Evolutionary conservation across 106 monocot species (phyloP), one percentile per base, ranked within the genome.

Genomic region (Xerophyta viscosa): DNA sequence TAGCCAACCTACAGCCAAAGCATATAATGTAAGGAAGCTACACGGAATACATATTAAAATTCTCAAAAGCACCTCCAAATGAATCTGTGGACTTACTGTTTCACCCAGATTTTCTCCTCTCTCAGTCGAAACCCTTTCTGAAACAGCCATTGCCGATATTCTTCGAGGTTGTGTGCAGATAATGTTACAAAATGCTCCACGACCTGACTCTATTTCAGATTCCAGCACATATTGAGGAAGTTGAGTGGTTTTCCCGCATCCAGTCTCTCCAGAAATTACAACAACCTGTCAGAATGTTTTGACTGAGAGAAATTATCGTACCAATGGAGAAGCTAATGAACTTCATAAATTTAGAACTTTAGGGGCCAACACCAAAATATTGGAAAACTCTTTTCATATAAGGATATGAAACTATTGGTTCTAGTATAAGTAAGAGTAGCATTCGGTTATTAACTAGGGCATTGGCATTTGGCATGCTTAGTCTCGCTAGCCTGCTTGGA

Each of bases 231-330:
- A 98, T 41, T 98, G 98, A 46, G 98, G 98, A 68, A 98, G 85
- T 61, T 98, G 98, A 44, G 98, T 98, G 26, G 98, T 98, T 77
- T 98, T 98, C 14, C 89, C 98, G 69, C 98, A 98, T 46, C 98
- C 98, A 68, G 98, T 90, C 67, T 90, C 89, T 37, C 98, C 98
- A 75, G 98, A 89, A 57, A 98, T 98, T 0, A 98, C 77, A 59
- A 90, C 66, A n/a, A 90, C 86, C 90, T 98, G 46, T 27, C 41
- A 74, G 43, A 18, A 37, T 12, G 47, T 58, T 28, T 8, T 5
- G 33, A n/a, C n/a, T n/a, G n/a, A n/a, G n/a, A n/a, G n/a, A n/a
- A n/a, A n/a, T n/a, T n/a, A n/a, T 36, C 33, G 11, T 6, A 36
- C 33, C 33, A 36, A 36, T 36, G 11, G 33, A 36, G 33, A 11